Evolutionary conservation across 108 stramenopile genomes (phyloP).

Genomic region (Nannochloropsis salina): DNA sequence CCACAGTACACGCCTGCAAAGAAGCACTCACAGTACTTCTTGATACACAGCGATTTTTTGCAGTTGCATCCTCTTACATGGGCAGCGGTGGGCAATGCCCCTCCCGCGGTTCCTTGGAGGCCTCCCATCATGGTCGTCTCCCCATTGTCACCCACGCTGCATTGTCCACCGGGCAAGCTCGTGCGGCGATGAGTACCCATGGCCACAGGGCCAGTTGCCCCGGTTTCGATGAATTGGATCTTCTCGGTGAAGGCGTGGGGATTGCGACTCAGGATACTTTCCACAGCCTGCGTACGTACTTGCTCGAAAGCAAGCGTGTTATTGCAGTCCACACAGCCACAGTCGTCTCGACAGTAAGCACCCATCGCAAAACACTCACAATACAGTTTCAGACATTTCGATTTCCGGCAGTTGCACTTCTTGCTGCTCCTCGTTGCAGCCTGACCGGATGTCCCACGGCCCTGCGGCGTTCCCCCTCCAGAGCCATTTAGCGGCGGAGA

Average conservation of each 20-base stretch:
- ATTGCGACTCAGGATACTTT: conserved; percentile 65
- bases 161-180: neutral
- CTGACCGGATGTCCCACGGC: neutral
- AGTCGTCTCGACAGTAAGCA: conserved; percentile 56
- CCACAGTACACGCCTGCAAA: conserved; percentile 71
- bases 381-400: conserved; percentile 87
- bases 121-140: conserved; percentile 7
- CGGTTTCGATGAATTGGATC: conserved; percentile 44
- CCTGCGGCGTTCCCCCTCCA: neutral
- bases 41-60: conserved; percentile 79
- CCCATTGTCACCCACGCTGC: neutral
- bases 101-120: neutral
- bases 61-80: conserved; percentile 88
- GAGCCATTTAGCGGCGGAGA: neutral
- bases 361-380: conserved; percentile 81
- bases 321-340: conserved; percentile 70
- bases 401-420: conserved; percentile 82
- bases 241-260: conserved; percentile 73
- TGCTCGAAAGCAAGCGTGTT: conserved; percentile 59
- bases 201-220: neutral
- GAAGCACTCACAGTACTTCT: conserved; percentile 95
- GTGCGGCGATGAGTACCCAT: neutral
- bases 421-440: neutral
- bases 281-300: conserved; percentile 65
- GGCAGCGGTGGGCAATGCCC: conserved; percentile 32